Conservation (phyloP, 805 yeast species). For the Yamadazyma scolyti region DNA sequence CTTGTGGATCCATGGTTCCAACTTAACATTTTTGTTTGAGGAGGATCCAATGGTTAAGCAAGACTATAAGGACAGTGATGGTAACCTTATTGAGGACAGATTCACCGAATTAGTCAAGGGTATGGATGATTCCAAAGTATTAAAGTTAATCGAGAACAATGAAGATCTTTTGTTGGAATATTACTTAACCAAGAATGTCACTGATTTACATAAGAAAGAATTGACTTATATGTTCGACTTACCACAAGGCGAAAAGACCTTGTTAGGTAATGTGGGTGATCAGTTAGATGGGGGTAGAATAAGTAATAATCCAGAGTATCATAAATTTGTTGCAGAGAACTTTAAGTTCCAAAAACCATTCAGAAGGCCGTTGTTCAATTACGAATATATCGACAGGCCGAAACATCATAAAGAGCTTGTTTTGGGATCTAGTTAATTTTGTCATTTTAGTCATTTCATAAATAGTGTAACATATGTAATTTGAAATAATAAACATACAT, state of each 20-base stretch:
- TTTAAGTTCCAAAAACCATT: conserved; percentile 22
- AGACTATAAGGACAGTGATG: conserved; percentile 9
- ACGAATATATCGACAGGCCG: conserved; percentile 22
- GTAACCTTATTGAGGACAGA: conserved; percentile 10
- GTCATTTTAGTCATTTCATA: too few relatives aligned
- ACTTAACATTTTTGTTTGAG: conserved; percentile 11
- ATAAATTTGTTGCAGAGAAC: conserved; percentile 14
- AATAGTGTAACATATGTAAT: too few relatives aligned
- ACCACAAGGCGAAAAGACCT: conserved; percentile 19
- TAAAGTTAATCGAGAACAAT: conserved; percentile 16
- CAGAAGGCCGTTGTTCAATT: conserved; percentile 22
- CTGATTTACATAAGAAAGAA: conserved; percentile 20
- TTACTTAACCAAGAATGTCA: conserved; percentile 17
- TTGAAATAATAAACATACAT: too few relatives aligned
- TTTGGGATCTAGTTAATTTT: too few relatives aligned
- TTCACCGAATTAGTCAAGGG: conserved; percentile 14
- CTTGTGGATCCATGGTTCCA: conserved; percentile 15
- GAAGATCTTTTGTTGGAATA: conserved; percentile 15
- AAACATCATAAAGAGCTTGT: conserved; percentile 13
- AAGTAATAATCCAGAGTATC: conserved; percentile 15
- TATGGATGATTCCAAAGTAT: conserved; percentile 15
- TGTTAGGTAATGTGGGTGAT: conserved; percentile 17
- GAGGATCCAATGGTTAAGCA: conserved; percentile 10
- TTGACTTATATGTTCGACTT: conserved; percentile 14
- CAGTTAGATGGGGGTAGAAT: conserved; percentile 12